phyloP scores from a whole-genome alignment of 345 rosid genomes.

The Corymbia maculata region DNA sequence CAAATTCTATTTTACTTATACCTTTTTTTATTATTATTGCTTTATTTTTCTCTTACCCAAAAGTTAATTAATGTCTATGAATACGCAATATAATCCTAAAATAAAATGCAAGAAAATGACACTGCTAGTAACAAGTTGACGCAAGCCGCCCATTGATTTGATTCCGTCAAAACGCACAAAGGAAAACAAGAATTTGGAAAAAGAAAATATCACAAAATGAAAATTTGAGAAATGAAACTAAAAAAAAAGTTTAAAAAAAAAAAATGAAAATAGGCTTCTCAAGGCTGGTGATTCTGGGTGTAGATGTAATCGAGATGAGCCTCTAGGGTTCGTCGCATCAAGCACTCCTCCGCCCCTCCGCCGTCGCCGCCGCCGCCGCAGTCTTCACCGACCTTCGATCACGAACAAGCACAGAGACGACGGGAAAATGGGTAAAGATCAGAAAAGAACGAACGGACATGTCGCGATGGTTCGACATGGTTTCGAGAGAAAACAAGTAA shows the following conservation, averaged over 20 bases:
- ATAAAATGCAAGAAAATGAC: neutral
- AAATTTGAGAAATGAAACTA: neutral
- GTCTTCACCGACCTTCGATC: neutral
- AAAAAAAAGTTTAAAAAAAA: neutral
- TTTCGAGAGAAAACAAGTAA: neutral
- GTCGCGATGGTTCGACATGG: neutral
- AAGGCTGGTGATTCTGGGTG: conserved; percentile 6
- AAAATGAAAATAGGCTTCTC: neutral
- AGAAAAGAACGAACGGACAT: neutral
- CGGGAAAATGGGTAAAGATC: neutral
- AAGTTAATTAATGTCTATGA: neutral
- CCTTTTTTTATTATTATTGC: neutral
- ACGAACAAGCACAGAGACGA: neutral
- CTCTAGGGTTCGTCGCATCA: conserved; percentile 8
- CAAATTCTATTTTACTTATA: neutral
- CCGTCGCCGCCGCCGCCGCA: neutral
- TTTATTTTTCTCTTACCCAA: neutral
- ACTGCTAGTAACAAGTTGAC: neutral
- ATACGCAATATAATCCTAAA: neutral
- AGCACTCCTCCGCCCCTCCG: neutral
- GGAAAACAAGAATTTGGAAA: neutral
- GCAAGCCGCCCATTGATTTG: neutral
- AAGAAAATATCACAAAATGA: neutral
- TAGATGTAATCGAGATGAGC: conserved; percentile 11
- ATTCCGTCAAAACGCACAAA: neutral